Percentiles rank a stretch among this genome's conserved stretches.
Conservation (phyloP, 2,329 filamentous ascomycete species). For the Dactylellina parvicollis region DNA sequence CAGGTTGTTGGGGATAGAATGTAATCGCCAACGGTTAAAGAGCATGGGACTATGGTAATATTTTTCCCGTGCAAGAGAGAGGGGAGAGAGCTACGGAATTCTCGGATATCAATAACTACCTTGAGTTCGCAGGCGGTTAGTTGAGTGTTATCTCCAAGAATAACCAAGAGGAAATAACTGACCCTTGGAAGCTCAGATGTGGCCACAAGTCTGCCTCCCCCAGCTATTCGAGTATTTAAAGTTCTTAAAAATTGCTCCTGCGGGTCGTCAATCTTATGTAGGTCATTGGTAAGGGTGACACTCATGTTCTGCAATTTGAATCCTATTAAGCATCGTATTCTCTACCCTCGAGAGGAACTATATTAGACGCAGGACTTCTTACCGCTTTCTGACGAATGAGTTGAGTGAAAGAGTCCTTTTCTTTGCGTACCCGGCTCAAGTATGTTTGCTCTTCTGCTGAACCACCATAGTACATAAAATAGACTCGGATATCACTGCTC, state of each 20-base stretch:
- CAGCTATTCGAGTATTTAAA: constrained; percentile 95
- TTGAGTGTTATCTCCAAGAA: background rate
- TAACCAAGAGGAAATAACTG: background rate
- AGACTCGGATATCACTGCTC: constrained; percentile 81
- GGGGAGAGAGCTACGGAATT: constrained; percentile 91
- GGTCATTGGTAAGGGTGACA: constrained; percentile 79
- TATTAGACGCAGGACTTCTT: constrained; percentile 55
- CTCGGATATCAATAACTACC: constrained; percentile 86
- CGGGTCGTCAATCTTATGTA: constrained; percentile 76
- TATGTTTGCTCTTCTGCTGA: constrained; percentile 97
- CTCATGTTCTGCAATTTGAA: constrained; percentile 74
- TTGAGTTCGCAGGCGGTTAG: background rate
- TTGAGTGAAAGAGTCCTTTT: constrained; percentile 95
- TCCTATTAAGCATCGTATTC: constrained; percentile 49
- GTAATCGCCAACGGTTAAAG: constrained; percentile 96
- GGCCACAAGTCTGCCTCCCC: constrained; percentile 83
- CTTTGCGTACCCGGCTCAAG: constrained; percentile 84
- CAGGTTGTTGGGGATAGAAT: constrained; percentile 90
- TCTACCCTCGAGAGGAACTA: background rate
- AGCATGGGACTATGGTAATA: constrained; percentile 90
- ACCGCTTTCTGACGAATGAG: constrained; percentile 90
- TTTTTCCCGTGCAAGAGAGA: constrained; percentile 88
- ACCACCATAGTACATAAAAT: constrained; percentile 94
- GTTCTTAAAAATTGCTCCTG: constrained; percentile 93
- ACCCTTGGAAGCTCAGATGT: constrained; percentile 89